Conservation (phyloP, 2,329 filamentous ascomycete genomes). For the Podosphaera leucotricha region DNA sequence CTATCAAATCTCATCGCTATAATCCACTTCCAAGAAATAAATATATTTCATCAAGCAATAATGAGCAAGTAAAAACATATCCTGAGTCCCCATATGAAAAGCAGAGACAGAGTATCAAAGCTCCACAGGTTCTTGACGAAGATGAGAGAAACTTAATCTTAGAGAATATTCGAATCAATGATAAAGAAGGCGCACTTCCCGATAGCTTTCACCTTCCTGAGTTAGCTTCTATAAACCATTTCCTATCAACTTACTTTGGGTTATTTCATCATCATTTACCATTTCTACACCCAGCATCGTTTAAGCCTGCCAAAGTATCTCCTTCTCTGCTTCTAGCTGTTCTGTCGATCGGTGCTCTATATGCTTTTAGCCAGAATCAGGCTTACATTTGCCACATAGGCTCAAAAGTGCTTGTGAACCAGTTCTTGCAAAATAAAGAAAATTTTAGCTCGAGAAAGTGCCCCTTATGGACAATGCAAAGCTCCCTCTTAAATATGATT, state of each 20-base stretch:
- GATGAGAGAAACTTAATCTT: slow-evolving; percentile 68
- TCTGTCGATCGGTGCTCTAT: slow-evolving; percentile 82
- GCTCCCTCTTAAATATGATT: slow-evolving; percentile 90
- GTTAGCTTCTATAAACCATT: slow-evolving; percentile 63
- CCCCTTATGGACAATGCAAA: slow-evolving; percentile 95
- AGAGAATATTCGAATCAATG: slow-evolving; percentile 61
- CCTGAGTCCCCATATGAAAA: slow-evolving; percentile 45
- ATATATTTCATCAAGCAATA: slow-evolving; percentile 34
- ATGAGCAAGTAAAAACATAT: slow-evolving; percentile 27
- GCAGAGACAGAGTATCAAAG: slow-evolving; percentile 42
- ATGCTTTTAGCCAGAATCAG: slow-evolving; percentile 91
- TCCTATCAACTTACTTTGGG: slow-evolving; percentile 87
- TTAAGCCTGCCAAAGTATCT: slow-evolving; percentile 56
- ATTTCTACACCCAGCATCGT: slow-evolving; percentile 82
- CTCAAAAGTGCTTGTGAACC: slow-evolving; percentile 88
- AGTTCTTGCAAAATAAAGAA: slow-evolving; percentile 94
- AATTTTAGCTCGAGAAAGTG: slow-evolving; percentile 97
- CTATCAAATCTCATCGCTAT: slow-evolving; percentile 29
- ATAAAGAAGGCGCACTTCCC: slow-evolving; percentile 60
- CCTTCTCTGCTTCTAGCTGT: slow-evolving; percentile 71
- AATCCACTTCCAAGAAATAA: slow-evolving; percentile 45
- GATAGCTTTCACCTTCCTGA: slow-evolving; percentile 77
- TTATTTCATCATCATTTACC: slow-evolving; percentile 93
- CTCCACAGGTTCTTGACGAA: slow-evolving; percentile 63
- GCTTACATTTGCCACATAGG: slow-evolving; percentile 95